Base-by-base conservation (phyloP, 306 rosid species). In the Mucuna pruriens region DNA sequence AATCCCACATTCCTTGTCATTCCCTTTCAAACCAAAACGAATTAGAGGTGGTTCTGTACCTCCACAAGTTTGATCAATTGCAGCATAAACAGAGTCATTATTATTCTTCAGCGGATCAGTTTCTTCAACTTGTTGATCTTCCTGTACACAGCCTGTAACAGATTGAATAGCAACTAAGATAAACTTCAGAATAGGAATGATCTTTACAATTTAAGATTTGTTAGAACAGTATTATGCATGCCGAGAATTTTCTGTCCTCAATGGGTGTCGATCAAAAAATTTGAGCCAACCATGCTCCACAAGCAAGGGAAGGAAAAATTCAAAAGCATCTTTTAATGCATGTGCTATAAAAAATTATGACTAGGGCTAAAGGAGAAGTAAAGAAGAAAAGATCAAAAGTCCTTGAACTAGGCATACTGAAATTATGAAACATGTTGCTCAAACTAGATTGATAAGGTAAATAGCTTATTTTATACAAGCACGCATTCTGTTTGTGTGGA, bases 101-200 rank as follows among this genome's bases (percentile, higher is more conserved):
- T 70, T 31, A 79, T 36, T 85, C 74, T 77, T 87, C 71, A 69
- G 63, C 73, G 77, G 81, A 81, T 44, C 62, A 58, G 34, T 85
- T 79, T 84, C 86, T 71, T 80, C 82, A 75, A 60, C 75, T 76
- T 66, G 86, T 42, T 66, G 88, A 77, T 80, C 80, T 52, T 84
- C 88, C 64, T 71, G 79, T 69, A 80, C 68, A 52, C 79, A 22
- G 39, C 89, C 97, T 90, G 90, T 83, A 46, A 80, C 61, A 74
- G 51, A 85, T 80, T 57, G 74, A 80, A 71, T 16, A 78, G 55
- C 71, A 78, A 62, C 48, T 49, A 52, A 86, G 79, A 57, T 46
- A 70, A 76, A 71, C 81, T 76, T 55, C 22, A 80, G 39, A 76
- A 57, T 45, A 71, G 42, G 60, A 80, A n/a, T 79, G 31, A 23